Conservation (phyloP, 2,329 filamentous ascomycete genomes). For the Sporothrix euskadiensis region DNA sequence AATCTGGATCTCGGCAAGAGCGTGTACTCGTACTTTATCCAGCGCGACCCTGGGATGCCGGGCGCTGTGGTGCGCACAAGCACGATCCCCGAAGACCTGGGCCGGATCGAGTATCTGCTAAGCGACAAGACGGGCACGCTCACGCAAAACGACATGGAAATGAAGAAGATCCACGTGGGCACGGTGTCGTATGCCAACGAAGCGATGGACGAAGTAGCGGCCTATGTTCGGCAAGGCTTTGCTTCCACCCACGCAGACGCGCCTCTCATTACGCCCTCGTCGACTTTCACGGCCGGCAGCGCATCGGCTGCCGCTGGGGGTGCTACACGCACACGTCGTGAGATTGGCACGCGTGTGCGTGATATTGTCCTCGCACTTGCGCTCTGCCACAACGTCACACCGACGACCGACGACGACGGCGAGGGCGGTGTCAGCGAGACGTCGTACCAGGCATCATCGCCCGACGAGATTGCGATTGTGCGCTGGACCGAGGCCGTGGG, state of each 20-base stretch:
- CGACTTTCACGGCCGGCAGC: conserved; percentile 51
- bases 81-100: conserved; percentile 95
- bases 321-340: conserved; percentile 80
- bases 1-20: conserved; percentile 97
- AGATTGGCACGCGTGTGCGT: conserved; percentile 89
- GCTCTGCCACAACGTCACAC: conserved; percentile 95
- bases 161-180: conserved; percentile 97
- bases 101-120: conserved; percentile 91
- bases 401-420: conserved; percentile 74
- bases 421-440: conserved; percentile 69
- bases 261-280: conserved; percentile 74
- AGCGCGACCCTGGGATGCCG: conserved; percentile 83
- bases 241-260: conserved; percentile 51
- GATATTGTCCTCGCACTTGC: conserved; percentile 91
- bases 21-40: conserved; percentile 93
- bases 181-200: conserved; percentile 98
- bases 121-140: conserved; percentile 98
- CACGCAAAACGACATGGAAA: conserved; percentile 97
- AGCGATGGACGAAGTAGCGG: conserved; percentile 93
- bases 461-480: conserved; percentile 97
- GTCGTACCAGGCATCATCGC: conserved; percentile 93
- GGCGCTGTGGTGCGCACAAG: conserved; percentile 93
- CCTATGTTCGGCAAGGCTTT: conserved; percentile 85
- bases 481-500: conserved; percentile 93
- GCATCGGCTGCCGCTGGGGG: conserved; percentile 40